Conservation (phyloP, 495 filamentous ascomycete genomes). For the Aspergillus bertholletiae region DNA sequence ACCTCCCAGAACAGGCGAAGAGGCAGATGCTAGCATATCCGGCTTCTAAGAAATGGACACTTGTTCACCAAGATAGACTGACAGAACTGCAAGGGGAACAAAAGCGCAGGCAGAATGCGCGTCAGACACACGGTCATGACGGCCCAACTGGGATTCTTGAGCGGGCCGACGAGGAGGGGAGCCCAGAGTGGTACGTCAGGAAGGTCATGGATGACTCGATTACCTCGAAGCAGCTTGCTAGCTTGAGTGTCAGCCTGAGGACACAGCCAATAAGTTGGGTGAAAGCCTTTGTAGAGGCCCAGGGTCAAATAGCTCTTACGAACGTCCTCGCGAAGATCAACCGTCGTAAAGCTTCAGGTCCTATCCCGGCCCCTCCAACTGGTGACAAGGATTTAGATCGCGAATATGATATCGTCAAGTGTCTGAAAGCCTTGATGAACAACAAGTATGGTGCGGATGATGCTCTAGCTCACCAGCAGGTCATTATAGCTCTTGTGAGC, state of each 20-base stretch:
- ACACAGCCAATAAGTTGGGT: constrained; percentile 98
- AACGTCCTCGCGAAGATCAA: constrained; percentile 94
- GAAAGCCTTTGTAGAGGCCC: constrained; percentile 91
- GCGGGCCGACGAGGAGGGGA: constrained; percentile 87
- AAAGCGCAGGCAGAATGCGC: constrained; percentile 72
- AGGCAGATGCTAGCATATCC: constrained; percentile 95
- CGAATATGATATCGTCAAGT: constrained; percentile 98
- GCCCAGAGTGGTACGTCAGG: constrained; percentile 96
- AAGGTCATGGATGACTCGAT: constrained; percentile 96
- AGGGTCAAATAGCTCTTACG: constrained; percentile 93
- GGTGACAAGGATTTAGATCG: constrained; percentile 86
- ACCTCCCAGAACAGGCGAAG: constrained; percentile 90
- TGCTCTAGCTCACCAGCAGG: constrained; percentile 84
- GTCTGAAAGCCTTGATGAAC: constrained; percentile 95
- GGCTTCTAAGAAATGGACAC: constrained; percentile 91
- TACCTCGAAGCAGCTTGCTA: constrained; percentile 83
- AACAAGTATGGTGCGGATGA: constrained; percentile 98
- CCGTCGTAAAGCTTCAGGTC: constrained; percentile 73
- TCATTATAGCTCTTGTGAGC: constrained; percentile 82
- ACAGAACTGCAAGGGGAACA: constrained; percentile 93
- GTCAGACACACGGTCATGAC: constrained; percentile 57
- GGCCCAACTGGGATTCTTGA: constrained; percentile 63
- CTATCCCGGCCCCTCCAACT: constrained; percentile 58
- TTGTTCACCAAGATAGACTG: constrained; percentile 92
- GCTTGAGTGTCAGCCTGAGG: constrained; percentile 86